phyloP scores from a whole-genome alignment of 164 flowering plant species.

The Stephania japonica region DNA sequence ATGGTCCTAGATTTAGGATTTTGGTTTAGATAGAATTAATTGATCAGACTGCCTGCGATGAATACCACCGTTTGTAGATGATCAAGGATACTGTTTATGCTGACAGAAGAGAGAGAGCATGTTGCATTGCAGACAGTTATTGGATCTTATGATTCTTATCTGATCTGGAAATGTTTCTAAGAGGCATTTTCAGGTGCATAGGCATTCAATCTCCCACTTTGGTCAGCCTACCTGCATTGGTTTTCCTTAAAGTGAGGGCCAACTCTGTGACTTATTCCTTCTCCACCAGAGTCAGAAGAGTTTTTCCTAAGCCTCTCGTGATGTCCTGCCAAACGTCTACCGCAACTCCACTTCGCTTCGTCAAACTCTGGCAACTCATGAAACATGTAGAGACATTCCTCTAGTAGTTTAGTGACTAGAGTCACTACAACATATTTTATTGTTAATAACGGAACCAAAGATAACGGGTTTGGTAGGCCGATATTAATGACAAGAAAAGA shows the following conservation, averaged over 20 bases:
- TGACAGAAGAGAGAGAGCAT: slow-evolving; percentile 98
- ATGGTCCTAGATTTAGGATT: neutral
- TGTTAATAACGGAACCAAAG: too few relatives aligned
- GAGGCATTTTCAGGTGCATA: slow-evolving; percentile 15
- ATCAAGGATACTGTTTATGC: slow-evolving; percentile 11
- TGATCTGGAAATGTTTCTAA: slow-evolving; percentile 35
- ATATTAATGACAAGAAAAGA: too few relatives aligned
- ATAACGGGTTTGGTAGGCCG: too few relatives aligned
- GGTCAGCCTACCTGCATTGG: slow-evolving; percentile 27
- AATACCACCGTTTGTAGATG: too few relatives aligned
- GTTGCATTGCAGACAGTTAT: slow-evolving; percentile 12
- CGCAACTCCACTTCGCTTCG: slow-evolving; percentile 72
- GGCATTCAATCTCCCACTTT: slow-evolving; percentile 20
- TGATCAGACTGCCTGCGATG: neutral
- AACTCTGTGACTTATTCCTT: slow-evolving; percentile 26
- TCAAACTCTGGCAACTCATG: slow-evolving; percentile 81
- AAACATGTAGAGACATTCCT: slow-evolving; percentile 45
- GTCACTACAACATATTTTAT: too few relatives aligned
- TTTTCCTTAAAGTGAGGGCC: too few relatives aligned
- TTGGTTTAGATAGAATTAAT: neutral
- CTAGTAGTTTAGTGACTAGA: neutral
- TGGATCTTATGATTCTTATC: slow-evolving; percentile 29
- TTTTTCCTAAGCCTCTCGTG: slow-evolving; percentile 77
- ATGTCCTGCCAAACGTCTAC: slow-evolving; percentile 87
- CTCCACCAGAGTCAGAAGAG: slow-evolving; percentile 42